Conservation (phyloP, 1,284 basidiomycete species). For the Agaricales sp. region DNA sequence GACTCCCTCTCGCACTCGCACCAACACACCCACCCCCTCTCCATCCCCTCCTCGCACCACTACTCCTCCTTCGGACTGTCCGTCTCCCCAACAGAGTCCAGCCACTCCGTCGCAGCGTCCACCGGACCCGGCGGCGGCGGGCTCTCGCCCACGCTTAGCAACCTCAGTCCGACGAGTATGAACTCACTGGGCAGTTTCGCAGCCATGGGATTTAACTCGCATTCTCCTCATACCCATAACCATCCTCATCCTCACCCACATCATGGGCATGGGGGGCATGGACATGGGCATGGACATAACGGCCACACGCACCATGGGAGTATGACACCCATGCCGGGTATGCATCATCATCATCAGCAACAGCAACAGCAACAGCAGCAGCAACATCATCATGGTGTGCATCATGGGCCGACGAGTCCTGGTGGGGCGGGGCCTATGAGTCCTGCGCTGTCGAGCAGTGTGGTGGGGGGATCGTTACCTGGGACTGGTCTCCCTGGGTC, state of each 20-base stretch:
- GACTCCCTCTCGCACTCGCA: slow-evolving; percentile 17
- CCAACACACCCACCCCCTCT: slow-evolving; percentile 19
- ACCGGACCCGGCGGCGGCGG: too few species aligned
- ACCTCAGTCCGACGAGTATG: neutral
- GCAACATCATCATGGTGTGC: too few species aligned
- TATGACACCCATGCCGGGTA: too few species aligned
- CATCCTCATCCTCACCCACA: too few species aligned
- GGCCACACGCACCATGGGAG: neutral
- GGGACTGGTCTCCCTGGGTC: too few species aligned
- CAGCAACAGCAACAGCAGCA: too few species aligned
- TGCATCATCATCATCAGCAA: too few species aligned
- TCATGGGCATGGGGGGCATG: neutral
- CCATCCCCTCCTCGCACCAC: slow-evolving; percentile 12
- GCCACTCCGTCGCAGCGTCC: too few species aligned
- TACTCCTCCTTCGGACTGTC: neutral
- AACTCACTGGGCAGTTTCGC: neutral
- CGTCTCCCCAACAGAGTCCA: neutral
- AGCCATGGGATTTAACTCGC: neutral
- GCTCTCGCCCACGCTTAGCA: too few species aligned
- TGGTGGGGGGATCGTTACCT: too few species aligned
- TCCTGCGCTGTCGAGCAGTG: neutral
- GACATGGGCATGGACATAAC: neutral
- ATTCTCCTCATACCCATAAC: too few species aligned
- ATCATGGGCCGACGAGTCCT: too few species aligned
- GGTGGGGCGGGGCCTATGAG: neutral